Conservation (phyloP, 345 rosid species). For the Lagerstroemia speciosa region DNA sequence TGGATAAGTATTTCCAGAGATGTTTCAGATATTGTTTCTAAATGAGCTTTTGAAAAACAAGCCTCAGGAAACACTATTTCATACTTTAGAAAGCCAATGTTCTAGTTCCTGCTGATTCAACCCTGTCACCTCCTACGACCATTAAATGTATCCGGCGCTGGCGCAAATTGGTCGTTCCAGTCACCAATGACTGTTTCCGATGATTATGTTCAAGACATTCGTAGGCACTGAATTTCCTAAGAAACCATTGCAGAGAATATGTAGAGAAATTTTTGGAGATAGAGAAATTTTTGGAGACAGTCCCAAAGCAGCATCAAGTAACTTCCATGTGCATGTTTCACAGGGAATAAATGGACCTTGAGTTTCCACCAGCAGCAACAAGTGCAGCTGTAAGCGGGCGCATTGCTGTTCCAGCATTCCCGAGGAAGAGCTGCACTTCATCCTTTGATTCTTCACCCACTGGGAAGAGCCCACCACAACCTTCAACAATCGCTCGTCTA, state of each 20-base stretch:
- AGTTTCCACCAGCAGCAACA: slow-evolving; percentile 84
- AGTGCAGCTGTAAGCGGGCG: slow-evolving; percentile 94
- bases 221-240: background rate
- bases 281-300: background rate
- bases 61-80: background rate
- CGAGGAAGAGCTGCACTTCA: slow-evolving; percentile 76
- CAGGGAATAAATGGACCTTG: slow-evolving; percentile 33
- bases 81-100: background rate
- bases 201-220: background rate
- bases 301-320: background rate
- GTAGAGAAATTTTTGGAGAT: too few relatives aligned
- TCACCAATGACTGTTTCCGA: background rate
- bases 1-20: too few relatives aligned
- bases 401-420: slow-evolving; percentile 97
- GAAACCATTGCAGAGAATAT: background rate
- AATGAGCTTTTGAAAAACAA: background rate
- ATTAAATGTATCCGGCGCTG: background rate
- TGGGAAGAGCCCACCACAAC: slow-evolving; percentile 76
- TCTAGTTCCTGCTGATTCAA: background rate
- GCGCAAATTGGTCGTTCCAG: background rate
- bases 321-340: background rate
- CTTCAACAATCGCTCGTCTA: slow-evolving; percentile 66
- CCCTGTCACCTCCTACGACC: background rate
- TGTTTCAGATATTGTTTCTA: background rate
- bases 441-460: slow-evolving; percentile 41